Evolutionary conservation across 805 yeast genomes (phyloP).

Genomic region (Candida khao-thaluensis): DNA sequence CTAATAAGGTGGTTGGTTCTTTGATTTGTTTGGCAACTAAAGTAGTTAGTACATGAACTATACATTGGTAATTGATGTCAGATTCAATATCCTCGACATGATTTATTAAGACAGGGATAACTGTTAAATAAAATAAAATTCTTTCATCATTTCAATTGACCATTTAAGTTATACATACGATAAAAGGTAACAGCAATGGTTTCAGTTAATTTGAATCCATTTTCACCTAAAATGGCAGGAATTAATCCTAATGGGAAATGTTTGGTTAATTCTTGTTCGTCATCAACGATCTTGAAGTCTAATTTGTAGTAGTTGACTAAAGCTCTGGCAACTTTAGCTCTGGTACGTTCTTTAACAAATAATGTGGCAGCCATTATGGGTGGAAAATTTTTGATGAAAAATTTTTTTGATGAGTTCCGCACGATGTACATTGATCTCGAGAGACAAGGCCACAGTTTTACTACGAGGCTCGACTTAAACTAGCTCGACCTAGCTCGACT

Average conservation of each 20-base stretch:
- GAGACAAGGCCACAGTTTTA: too few relatives aligned
- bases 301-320: constrained; percentile 58
- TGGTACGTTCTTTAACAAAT: constrained; percentile 40
- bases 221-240: constrained; percentile 70
- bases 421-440: too few relatives aligned
- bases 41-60: constrained; percentile 19
- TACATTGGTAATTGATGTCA: constrained; percentile 33
- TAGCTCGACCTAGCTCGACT: too few relatives aligned
- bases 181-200: constrained; percentile 62
- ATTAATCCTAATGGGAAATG: constrained; percentile 63
- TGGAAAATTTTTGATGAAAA: constrained; percentile 8
- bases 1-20: constrained; percentile 48
- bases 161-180: constrained; percentile 38
- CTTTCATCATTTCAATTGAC: constrained; percentile 51
- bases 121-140: constrained; percentile 54
- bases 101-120: constrained; percentile 83
- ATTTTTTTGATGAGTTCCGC: too few relatives aligned
- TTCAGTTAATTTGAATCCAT: constrained; percentile 73
- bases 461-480: too few relatives aligned
- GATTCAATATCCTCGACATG: constrained; percentile 66
- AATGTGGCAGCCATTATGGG: constrained; percentile 65
- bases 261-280: constrained; percentile 40
- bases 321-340: constrained; percentile 41
- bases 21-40: constrained; percentile 50
- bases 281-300: constrained; percentile 52